These are phyloP conservation scores for Cyclotella cryptica DNA, from an alignment of 108 stramenopile genomes.

Conservation along the genomic window DNA sequence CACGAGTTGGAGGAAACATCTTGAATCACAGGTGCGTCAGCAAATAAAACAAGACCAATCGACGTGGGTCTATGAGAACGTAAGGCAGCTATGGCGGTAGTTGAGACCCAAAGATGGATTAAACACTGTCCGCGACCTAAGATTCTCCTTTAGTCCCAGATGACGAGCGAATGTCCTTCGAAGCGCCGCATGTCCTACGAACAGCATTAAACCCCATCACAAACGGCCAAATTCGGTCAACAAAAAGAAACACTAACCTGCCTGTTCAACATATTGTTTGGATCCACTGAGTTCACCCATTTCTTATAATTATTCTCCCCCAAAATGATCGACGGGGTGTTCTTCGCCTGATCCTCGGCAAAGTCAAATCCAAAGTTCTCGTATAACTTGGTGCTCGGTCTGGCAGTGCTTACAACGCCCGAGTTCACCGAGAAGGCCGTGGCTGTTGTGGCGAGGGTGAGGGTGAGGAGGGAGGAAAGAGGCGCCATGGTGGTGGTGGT, in stretches of 20 bases:
- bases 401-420: conserved; percentile 1
- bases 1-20: no score
- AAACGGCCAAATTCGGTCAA: not conserved
- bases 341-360: conserved; percentile 82
- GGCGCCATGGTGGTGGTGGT: conserved; percentile 41
- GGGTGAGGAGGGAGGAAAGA: conserved; percentile 44
- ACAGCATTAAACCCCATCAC: no score
- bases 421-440: conserved; percentile 43
- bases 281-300: conserved; percentile 73
- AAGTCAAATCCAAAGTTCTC: conserved; percentile 86
- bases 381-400: conserved; percentile 34
- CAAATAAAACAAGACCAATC: no score
- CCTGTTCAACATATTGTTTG: conserved; percentile 82
- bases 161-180: no score
- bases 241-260: conserved; percentile 61
- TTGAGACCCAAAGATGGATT: no score
- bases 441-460: conserved; percentile 47
- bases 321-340: conserved; percentile 74
- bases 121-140: no score
- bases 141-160: no score
- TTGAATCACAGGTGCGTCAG: no score
- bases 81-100: no score
- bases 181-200: no score
- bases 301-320: conserved; percentile 91
- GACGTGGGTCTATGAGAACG: no score